Percentiles rank a stretch among this genome's conserved stretches.
Evolutionary conservation across 805 yeast species (phyloP).

Genomic region (Cyberlindnera xishuangbannaensis): DNA sequence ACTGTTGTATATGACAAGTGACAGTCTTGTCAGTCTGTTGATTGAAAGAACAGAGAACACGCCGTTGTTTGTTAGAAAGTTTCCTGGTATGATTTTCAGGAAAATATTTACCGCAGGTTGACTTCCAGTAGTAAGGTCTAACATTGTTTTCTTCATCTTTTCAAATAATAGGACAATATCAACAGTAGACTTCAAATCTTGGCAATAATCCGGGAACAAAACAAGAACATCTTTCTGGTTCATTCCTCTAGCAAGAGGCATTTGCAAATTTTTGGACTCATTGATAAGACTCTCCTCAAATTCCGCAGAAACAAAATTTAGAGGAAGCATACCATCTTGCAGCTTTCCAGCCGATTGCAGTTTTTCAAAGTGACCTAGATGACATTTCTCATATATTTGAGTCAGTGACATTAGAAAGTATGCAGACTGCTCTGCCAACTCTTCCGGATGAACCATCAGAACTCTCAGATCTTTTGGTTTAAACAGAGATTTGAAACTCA

Average conservation of each 20-base stretch:
- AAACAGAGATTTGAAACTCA: constrained; percentile 50
- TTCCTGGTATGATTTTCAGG: constrained; percentile 38
- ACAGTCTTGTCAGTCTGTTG: constrained; percentile 35
- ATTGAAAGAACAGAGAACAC: constrained; percentile 28
- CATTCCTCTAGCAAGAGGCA: constrained; percentile 3
- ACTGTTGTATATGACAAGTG: constrained; percentile 53
- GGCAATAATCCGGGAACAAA: constrained; percentile 14
- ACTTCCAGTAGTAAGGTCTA: constrained; percentile 11
- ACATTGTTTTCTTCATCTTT: constrained; percentile 36
- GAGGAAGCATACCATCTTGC: constrained; percentile 15
- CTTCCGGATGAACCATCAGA: constrained; percentile 35
- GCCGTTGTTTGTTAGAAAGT: constrained; percentile 32
- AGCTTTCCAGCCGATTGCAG: constrained; percentile 26
- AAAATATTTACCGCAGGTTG: constrained; percentile 4
- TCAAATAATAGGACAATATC: constrained; percentile 42
- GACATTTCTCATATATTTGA: constrained; percentile 41
- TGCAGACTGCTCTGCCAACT: constrained; percentile 25
- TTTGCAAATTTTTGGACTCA: constrained; percentile 4
- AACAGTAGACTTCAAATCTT: constrained; percentile 36
- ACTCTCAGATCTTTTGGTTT: constrained; percentile 48
- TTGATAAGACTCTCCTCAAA: constrained; percentile 1
- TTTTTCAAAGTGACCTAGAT: constrained; percentile 36
- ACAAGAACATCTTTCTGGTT: constrained; percentile 17
- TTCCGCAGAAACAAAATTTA: constrained; percentile 2
- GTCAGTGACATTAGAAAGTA: constrained; percentile 36